Evolutionary conservation across 768 basidiomycete species (phyloP).

Genomic region (Serendipita sp.): DNA sequence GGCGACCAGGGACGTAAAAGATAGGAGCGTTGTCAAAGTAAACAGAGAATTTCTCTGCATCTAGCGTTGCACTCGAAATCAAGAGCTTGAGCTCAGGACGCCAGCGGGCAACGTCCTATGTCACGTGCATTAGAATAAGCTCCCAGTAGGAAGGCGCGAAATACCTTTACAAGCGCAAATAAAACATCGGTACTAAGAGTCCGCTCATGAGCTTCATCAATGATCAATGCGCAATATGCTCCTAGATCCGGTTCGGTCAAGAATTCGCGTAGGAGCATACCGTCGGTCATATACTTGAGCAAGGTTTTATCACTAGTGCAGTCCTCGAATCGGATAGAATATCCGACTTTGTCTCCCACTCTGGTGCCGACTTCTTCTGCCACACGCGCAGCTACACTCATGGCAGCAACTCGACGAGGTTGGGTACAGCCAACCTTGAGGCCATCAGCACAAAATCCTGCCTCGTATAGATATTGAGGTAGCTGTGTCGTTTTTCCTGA

Average conservation of each 20-base stretch:
- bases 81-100: conserved; percentile 83
- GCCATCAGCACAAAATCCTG: conserved; percentile 79
- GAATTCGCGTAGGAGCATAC: conserved; percentile 94
- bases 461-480: conserved; percentile 96
- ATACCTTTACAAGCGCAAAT: conserved; percentile 93
- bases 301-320: conserved; percentile 98
- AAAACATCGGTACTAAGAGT: conserved; percentile 97
- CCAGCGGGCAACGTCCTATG: conserved; percentile 88
- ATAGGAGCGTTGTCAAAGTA: conserved; percentile 96
- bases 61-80: conserved; percentile 90
- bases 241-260: conserved; percentile 94
- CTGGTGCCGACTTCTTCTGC: conserved; percentile 97
- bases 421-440: conserved; percentile 63
- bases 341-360: conserved; percentile 97
- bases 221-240: conserved; percentile 86
- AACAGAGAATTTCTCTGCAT: conserved; percentile 93
- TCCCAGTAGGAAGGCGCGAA: too few relatives aligned
- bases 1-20: conserved; percentile 90
- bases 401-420: too few relatives aligned
- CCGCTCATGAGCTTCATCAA: conserved; percentile 97
- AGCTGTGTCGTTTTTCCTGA: conserved; percentile 98
- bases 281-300: conserved; percentile 99
- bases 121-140: background rate
- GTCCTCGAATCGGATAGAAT: conserved; percentile 98
- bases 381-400: conserved; percentile 72